Evolutionary conservation across 148 eudicot genomes (phyloP).

Genomic region (Cornus kousa): DNA sequence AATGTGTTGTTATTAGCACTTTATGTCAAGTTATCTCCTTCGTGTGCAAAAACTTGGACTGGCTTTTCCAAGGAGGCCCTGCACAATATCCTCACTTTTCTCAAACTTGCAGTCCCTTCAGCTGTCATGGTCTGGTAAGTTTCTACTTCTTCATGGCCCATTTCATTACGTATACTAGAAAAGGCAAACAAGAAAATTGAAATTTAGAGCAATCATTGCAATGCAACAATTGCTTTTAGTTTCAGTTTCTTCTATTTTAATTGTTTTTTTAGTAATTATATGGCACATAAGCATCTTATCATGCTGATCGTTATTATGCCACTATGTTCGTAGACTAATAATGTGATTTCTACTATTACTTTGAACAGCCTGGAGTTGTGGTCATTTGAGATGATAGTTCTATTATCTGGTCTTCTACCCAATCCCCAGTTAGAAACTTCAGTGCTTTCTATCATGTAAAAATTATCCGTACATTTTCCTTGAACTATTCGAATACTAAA

Average conservation of each 20-base stretch:
- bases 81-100: slow-evolving; percentile 23
- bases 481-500: neutral
- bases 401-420: slow-evolving; percentile 83
- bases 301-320: neutral
- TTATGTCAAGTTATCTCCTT: slow-evolving; percentile 52
- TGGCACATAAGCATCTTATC: neutral
- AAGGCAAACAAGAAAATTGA: neutral
- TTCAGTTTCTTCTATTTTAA: neutral
- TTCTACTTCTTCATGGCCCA: neutral
- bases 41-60: slow-evolving; percentile 51
- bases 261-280: neutral
- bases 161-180: neutral
- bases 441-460: slow-evolving; percentile 74
- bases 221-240: too few species aligned
- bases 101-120: slow-evolving; percentile 55
- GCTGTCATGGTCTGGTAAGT: slow-evolving; percentile 56
- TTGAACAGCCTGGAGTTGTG: slow-evolving; percentile 71
- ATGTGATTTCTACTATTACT: neutral
- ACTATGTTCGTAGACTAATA: neutral
- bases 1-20: slow-evolving; percentile 38
- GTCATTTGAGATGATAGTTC: slow-evolving; percentile 92
- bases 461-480: neutral
- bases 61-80: slow-evolving; percentile 50
- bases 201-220: too few species aligned
- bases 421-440: slow-evolving; percentile 90